A percentile compares a stretch with the other conserved stretches of the same genome.
phyloP scores from a whole-genome alignment of 768 basidiomycete genomes.

The Psilocybe cubensis region DNA sequence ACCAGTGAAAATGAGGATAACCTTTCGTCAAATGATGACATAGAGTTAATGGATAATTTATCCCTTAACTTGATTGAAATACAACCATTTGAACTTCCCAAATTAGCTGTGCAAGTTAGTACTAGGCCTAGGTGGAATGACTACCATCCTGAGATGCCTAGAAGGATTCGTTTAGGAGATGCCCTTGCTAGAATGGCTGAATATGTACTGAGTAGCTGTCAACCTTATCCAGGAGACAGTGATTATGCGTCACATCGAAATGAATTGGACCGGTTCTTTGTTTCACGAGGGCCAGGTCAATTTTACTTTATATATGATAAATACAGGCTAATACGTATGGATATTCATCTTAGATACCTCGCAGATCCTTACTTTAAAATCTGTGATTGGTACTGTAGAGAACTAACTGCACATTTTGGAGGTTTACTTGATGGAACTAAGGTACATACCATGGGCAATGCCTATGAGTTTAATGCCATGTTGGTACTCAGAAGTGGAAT shows the following conservation, averaged over 20 bases:
- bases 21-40: constrained; percentile 5
- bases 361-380: too few species aligned
- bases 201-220: neutral
- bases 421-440: too few species aligned
- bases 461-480: too few species aligned
- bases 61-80: neutral
- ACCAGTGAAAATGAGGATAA: constrained; percentile 9
- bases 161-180: constrained; percentile 6
- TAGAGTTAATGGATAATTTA: neutral
- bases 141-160: neutral
- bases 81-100: neutral
- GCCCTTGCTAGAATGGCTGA: neutral
- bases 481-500: too few species aligned
- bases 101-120: neutral
- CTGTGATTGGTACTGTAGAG: too few species aligned
- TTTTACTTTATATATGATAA: too few species aligned
- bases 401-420: too few species aligned
- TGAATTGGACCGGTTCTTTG: neutral
- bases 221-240: constrained; percentile 17
- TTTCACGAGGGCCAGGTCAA: too few species aligned
- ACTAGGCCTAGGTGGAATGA: neutral
- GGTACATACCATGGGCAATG: too few species aligned
- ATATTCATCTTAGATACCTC: too few species aligned
- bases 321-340: too few species aligned
- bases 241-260: neutral